Evolutionary conservation across 352 stramenopile genomes (phyloP).

Genomic region (Phytopythium delawarense): DNA sequence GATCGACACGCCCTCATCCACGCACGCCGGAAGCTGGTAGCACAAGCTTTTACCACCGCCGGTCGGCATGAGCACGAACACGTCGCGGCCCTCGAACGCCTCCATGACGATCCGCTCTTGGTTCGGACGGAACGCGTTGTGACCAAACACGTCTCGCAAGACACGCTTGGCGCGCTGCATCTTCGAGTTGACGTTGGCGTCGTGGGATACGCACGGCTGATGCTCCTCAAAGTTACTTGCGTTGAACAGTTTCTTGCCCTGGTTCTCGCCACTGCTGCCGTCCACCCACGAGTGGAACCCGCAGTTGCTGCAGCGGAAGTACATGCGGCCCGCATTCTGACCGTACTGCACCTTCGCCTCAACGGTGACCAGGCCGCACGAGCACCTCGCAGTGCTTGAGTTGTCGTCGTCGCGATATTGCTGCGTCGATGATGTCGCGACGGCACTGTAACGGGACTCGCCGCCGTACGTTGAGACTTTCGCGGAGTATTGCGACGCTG

Average conservation of each 20-base stretch:
- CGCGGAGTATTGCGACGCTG: conserved; percentile 1
- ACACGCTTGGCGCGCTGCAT: conserved; percentile 68
- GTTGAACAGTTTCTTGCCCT: conserved; percentile 7
- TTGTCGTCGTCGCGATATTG: conserved; percentile 9
- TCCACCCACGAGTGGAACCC: conserved; percentile 77
- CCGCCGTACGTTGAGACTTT: conserved; percentile 8
- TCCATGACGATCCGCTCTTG: conserved; percentile 95
- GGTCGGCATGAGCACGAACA: conserved; percentile 99
- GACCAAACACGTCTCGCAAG: conserved; percentile 92
- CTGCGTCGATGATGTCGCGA: conserved; percentile 1
- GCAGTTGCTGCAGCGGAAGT: conserved; percentile 70
- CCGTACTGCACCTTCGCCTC: conserved; percentile 64
- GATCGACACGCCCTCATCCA: conserved; percentile 92
- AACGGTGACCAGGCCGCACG: conserved; percentile 56
- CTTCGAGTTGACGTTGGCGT: conserved; percentile 55
- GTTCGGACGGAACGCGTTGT: conserved; percentile 93
- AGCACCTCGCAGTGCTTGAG: conserved; percentile 32
- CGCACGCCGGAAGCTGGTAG: conserved; percentile 93
- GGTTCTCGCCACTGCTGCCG: conserved; percentile 14
- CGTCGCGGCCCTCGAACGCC: conserved; percentile 90
- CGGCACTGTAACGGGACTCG: conserved; percentile 5
- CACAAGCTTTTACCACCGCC: conserved; percentile 98
- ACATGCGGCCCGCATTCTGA: conserved; percentile 53
- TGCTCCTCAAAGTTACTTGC: conserved; percentile 12
- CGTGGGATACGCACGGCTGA: conserved; percentile 35